Conservation (phyloP, 805 yeast species). For the Lachancea kluyveri region DNA sequence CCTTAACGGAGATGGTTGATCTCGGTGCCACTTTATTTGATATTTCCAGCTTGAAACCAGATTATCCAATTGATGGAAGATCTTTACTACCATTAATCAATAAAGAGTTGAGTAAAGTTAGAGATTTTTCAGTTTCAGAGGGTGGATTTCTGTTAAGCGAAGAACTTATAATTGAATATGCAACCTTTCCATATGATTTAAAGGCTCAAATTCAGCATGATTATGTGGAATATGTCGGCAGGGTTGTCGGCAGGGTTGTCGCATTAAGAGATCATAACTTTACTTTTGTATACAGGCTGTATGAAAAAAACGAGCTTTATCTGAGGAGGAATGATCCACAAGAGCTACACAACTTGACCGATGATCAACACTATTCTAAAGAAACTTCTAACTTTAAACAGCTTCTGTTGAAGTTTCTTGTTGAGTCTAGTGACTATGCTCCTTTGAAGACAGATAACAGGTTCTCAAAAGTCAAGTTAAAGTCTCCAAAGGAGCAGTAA, state of each 20-base stretch:
- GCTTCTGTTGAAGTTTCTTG: slow-evolving; percentile 3
- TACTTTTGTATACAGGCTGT: slow-evolving; percentile 7
- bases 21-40: slow-evolving; percentile 12
- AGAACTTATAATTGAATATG: slow-evolving; percentile 8
- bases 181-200: slow-evolving; percentile 5
- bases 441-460: background rate
- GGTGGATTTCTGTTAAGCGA: slow-evolving; percentile 7
- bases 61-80: slow-evolving; percentile 7
- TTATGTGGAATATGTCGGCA: slow-evolving; percentile 3
- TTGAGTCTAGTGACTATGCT: slow-evolving; percentile 7
- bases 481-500: background rate
- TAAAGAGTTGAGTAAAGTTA: background rate
- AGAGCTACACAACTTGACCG: slow-evolving; percentile 5
- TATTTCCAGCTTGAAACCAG: slow-evolving; percentile 4
- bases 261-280: slow-evolving; percentile 3
- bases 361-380: slow-evolving; percentile 1
- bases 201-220: slow-evolving; percentile 7
- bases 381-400: slow-evolving; percentile 1
- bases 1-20: slow-evolving; percentile 13
- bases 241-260: slow-evolving; percentile 7
- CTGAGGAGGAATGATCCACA: slow-evolving; percentile 4
- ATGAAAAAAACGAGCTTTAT: slow-evolving; percentile 8
- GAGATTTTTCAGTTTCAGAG: slow-evolving; percentile 5
- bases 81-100: slow-evolving; percentile 5
- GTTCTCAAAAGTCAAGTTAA: background rate